Percentiles rank a stretch among this genome's conserved stretches.
Evolutionary conservation across 495 filamentous ascomycete genomes (phyloP).

Genomic region (Neurospora sp.): DNA sequence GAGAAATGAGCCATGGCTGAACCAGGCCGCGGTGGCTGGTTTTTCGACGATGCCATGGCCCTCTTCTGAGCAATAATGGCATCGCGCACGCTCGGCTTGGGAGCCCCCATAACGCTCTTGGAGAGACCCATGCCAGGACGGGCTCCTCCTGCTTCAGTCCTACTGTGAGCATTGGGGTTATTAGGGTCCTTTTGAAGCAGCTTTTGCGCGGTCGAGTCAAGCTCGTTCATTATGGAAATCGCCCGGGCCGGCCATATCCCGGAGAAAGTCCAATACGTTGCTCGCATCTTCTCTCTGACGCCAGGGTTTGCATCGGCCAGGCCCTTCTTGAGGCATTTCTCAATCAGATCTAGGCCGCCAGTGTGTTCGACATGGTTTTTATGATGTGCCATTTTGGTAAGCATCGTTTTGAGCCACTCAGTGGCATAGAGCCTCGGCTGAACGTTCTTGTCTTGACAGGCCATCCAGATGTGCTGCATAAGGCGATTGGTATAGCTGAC

Average conservation of each 20-base stretch:
- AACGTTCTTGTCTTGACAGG: constrained; percentile 85
- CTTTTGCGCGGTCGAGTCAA: constrained; percentile 65
- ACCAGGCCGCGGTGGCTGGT: constrained; percentile 56
- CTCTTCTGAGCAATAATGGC: constrained; percentile 78
- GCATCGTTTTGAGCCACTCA: constrained; percentile 73
- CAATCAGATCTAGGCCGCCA: constrained; percentile 69
- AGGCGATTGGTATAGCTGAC: constrained; percentile 69
- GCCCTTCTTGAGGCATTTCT: constrained; percentile 81
- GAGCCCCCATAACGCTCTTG: constrained; percentile 44
- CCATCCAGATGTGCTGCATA: constrained; percentile 70
- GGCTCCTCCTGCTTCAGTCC: constrained; percentile 34
- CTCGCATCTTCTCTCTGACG: constrained; percentile 73
- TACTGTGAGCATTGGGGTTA: constrained; percentile 61
- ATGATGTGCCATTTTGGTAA: constrained; percentile 68
- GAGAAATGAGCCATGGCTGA: constrained; percentile 64
- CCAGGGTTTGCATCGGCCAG: constrained; percentile 77
- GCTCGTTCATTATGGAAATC: constrained; percentile 59
- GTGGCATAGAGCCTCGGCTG: constrained; percentile 67
- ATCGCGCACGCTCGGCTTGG: constrained; percentile 56
- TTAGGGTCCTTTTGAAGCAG: constrained; percentile 67
- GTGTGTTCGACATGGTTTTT: constrained; percentile 74
- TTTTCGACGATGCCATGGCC: constrained; percentile 43
- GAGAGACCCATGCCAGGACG: constrained; percentile 45
- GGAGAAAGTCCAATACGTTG: constrained; percentile 75
- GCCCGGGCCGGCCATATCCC: constrained; percentile 66